Evolutionary conservation across 371 early-diverging fungal species (phyloP).

Genomic region (Mucor plumbeus): DNA sequence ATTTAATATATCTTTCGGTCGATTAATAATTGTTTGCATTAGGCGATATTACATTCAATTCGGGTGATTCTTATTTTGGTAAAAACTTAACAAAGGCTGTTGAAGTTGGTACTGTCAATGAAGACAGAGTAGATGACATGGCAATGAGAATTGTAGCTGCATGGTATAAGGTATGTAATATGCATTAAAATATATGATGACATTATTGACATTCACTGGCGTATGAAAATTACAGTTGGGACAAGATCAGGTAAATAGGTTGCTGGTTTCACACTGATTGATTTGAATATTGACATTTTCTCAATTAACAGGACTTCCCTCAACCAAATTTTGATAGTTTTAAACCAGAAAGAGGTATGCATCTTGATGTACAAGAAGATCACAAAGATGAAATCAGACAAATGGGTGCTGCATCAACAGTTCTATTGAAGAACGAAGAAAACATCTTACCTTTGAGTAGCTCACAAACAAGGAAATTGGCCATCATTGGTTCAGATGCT

Average conservation of each 20-base stretch:
- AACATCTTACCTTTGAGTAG: constrained; percentile 44
- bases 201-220: not conserved
- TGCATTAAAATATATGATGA: not conserved
- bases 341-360: constrained; percentile 23
- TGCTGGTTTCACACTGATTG: not conserved
- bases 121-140: constrained; percentile 58
- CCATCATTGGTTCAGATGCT: constrained; percentile 65
- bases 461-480: constrained; percentile 26
- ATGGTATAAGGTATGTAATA: constrained; percentile 49
- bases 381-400: constrained; percentile 42
- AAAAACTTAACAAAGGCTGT: constrained; percentile 43
- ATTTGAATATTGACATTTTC: not conserved
- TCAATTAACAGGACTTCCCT: constrained; percentile 43
- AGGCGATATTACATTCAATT: constrained; percentile 41
- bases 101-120: constrained; percentile 32
- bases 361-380: constrained; percentile 47
- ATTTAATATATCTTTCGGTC: not conserved
- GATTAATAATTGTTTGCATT: not conserved
- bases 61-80: constrained; percentile 45
- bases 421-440: constrained; percentile 53
- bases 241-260: constrained; percentile 23
- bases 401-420: constrained; percentile 57
- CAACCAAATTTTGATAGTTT: constrained; percentile 39
- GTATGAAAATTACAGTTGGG: constrained; percentile 14
- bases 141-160: constrained; percentile 61